Base-by-base conservation (phyloP, 371 early-diverging fungal genomes). In the Nosema muscidifuracis region DNA sequence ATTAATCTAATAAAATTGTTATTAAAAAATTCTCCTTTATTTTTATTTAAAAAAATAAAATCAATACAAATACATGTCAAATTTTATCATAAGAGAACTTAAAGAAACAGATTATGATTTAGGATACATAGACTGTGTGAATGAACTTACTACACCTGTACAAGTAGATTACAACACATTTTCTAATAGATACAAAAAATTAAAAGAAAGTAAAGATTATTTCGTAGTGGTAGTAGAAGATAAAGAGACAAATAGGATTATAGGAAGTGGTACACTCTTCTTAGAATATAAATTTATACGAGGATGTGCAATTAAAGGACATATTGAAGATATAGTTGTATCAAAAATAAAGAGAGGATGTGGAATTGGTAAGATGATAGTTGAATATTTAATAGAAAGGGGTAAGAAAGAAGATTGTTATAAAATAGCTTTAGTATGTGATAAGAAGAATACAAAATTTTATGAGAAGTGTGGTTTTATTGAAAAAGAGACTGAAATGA, bases 261-360 rank as follows among this genome's bases (percentile, higher is more conserved):
- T 91, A 31, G 95, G 90, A 2, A 88, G 90, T n/a, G 96, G 95
- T 34, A 92, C 94, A 15, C 83, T 96, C 60, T 79, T 96, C 33
- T 87, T 92, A 31, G 98, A 97, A 81, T 88, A 90, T 71, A 97
- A 97, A 85, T 93, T 95, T 76, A 86, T 94, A 30, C 88, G 90
- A 66, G 83, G 85, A 69, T 89, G 88, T 73, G 94, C 92, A 13
- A 80, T 88, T 55, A 91, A 92, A 74, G 84, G 84, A 42, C 76
- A 78, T 33, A 64, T 73, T 20, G 75, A 89, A 80, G 95, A 94
- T 77, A 92, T 96, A 81, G 95, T 93, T 38, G 92, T 93, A 15
- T 87, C 89, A 68, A 85, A 86, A 68, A 88, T 89, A n/a, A 89
- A 91, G 81, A 92, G 93, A 71, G 94, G 96, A 53, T 87, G 89